phyloP scores from a whole-genome alignment of 768 basidiomycete genomes.

The Pulveroboletus sp. region DNA sequence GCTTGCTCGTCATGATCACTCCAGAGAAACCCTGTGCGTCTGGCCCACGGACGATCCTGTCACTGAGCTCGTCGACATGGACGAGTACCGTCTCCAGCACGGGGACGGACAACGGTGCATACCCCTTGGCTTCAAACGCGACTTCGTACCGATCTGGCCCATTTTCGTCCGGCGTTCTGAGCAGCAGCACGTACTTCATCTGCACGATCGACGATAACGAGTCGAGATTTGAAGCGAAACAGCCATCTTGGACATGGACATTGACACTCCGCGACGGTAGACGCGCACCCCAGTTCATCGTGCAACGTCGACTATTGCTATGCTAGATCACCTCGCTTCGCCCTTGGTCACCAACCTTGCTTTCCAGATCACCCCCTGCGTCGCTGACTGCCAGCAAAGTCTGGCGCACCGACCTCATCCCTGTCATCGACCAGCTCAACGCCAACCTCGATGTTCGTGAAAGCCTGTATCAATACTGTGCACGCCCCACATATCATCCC shows the following conservation, averaged over 20 bases:
- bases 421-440: constrained; percentile 15
- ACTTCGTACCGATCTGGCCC: constrained; percentile 55
- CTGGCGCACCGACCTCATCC: constrained; percentile 15
- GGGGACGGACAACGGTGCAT: constrained; percentile 54
- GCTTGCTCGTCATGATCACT: constrained; percentile 74
- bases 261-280: constrained; percentile 3
- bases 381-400: constrained; percentile 10
- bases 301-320: too few species aligned
- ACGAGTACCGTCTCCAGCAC: constrained; percentile 64
- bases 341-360: constrained; percentile 13
- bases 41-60: constrained; percentile 40
- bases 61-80: constrained; percentile 43
- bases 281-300: too few species aligned
- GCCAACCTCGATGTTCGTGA: constrained; percentile 13
- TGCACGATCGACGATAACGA: background rate
- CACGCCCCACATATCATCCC: background rate
- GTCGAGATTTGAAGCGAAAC: background rate
- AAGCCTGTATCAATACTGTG: constrained; percentile 5
- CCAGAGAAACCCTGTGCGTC: constrained; percentile 37
- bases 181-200: constrained; percentile 37
- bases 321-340: background rate
- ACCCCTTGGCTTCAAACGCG: constrained; percentile 44
- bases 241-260: too few species aligned
- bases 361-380: too few species aligned
- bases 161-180: constrained; percentile 35